Conservation (phyloP, 2,329 filamentous ascomycete species). For the Westerdykella sp. region DNA sequence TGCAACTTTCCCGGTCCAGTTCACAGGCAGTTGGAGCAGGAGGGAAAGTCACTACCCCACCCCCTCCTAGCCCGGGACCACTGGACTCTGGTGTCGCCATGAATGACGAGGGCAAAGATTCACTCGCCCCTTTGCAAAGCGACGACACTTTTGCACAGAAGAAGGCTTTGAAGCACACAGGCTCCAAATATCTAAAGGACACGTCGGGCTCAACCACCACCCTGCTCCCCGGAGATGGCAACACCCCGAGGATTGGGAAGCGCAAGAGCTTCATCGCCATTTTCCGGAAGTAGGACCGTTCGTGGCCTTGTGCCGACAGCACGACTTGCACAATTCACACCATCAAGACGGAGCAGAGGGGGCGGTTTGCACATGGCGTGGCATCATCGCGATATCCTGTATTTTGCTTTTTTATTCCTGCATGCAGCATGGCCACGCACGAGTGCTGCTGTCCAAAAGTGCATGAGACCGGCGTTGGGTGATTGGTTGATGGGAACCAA, state of each 20-base stretch:
- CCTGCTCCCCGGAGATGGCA: slow-evolving; percentile 23
- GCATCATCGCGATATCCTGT: no score
- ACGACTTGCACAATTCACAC: no score
- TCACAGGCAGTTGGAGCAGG: slow-evolving; percentile 24
- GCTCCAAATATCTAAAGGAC: slow-evolving; percentile 10
- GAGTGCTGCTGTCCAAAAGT: no score
- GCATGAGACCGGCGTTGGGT: no score
- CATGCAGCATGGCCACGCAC: no score
- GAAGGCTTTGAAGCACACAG: slow-evolving; percentile 17
- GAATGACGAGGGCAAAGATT: slow-evolving; percentile 19
- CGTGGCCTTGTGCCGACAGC: background rate
- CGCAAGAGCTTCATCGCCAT: slow-evolving; percentile 44
- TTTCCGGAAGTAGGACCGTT: slow-evolving; percentile 31
- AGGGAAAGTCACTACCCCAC: slow-evolving; percentile 24
- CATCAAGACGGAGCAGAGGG: no score
- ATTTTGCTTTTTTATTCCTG: no score
- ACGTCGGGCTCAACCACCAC: slow-evolving; percentile 10
- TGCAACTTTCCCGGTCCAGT: slow-evolving; percentile 29
- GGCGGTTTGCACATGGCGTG: no score
- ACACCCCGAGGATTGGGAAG: slow-evolving; percentile 38
- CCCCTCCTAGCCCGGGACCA: slow-evolving; percentile 29
- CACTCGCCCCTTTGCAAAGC: slow-evolving; percentile 11
- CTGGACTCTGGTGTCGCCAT: slow-evolving; percentile 33
- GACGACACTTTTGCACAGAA: slow-evolving; percentile 20
- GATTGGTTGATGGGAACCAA: no score